Conservation (phyloP, 2,329 filamentous ascomycete genomes). For the Colletotrichum sp. region DNA sequence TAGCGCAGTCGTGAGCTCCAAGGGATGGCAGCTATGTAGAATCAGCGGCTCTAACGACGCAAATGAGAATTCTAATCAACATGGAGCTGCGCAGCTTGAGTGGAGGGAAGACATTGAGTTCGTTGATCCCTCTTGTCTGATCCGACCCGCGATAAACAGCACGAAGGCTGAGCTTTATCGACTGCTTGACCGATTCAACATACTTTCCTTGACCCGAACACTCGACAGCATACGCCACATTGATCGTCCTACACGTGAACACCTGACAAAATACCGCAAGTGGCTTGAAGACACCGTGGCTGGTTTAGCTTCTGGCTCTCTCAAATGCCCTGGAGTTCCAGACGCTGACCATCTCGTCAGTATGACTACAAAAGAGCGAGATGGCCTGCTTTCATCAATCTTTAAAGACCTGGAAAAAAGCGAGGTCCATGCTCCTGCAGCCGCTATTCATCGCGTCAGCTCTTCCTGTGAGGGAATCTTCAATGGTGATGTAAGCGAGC, state of each 20-base stretch:
- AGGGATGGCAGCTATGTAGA: background rate
- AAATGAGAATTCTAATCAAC: background rate
- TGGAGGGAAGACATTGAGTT: background rate
- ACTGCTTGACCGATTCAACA: background rate
- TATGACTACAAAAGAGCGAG: background rate
- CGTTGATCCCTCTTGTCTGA: background rate
- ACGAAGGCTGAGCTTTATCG: background rate
- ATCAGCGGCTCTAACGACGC: background rate
- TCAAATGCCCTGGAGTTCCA: background rate
- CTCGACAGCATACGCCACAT: background rate
- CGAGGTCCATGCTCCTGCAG: background rate
- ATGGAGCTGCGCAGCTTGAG: background rate
- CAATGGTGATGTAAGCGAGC: background rate
- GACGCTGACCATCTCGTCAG: background rate
- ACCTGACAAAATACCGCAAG: background rate
- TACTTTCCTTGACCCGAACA: background rate
- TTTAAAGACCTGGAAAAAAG: background rate
- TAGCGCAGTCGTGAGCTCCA: background rate
- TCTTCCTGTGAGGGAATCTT: slow-evolving; percentile 23
- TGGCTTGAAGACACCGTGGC: background rate
- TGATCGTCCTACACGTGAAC: background rate
- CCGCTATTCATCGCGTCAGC: background rate
- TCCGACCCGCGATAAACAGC: background rate
- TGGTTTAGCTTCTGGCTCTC: background rate
- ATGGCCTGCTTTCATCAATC: background rate